phyloP scores from a whole-genome alignment of 202 grass and related monocot genomes.

The Miscanthus sacchariflorus region DNA sequence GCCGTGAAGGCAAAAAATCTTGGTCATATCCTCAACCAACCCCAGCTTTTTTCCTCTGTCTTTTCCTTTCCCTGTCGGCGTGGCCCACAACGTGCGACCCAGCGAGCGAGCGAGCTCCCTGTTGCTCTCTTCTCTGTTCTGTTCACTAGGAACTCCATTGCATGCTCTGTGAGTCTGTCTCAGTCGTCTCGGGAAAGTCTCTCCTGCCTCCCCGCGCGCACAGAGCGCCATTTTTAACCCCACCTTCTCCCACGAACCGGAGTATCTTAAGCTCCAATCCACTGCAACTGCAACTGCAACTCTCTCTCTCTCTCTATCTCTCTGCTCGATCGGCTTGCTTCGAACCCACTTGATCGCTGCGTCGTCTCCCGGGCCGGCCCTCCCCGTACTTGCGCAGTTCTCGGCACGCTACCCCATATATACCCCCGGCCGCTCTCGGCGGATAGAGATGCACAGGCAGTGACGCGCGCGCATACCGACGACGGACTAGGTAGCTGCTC shows the following conservation, averaged over 20 bases:
- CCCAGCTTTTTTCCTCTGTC: conserved; percentile 13
- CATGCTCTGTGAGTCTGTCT: neutral
- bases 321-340: conserved; percentile 57
- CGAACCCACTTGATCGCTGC: conserved; percentile 75
- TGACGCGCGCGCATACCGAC: conserved; percentile 37
- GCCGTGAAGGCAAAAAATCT: conserved; percentile 39
- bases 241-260: conserved; percentile 26
- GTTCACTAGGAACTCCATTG: neutral
- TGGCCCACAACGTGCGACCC: conserved; percentile 10
- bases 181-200: neutral
- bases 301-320: neutral
- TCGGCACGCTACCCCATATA: conserved; percentile 62
- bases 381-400: conserved; percentile 55
- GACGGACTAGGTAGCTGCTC: conserved; percentile 38
- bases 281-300: conserved; percentile 32
- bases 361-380: neutral
- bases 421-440: conserved; percentile 52
- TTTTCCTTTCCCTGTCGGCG: conserved; percentile 33
- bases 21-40: conserved; percentile 39
- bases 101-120: neutral
- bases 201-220: neutral
- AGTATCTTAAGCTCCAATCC: conserved; percentile 85
- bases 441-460: conserved; percentile 35
- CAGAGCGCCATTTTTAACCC: conserved; percentile 36
- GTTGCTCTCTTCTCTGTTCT: neutral